phyloP scores from a whole-genome alignment of 371 early-diverging fungal genomes.

The Mycotypha africana region DNA sequence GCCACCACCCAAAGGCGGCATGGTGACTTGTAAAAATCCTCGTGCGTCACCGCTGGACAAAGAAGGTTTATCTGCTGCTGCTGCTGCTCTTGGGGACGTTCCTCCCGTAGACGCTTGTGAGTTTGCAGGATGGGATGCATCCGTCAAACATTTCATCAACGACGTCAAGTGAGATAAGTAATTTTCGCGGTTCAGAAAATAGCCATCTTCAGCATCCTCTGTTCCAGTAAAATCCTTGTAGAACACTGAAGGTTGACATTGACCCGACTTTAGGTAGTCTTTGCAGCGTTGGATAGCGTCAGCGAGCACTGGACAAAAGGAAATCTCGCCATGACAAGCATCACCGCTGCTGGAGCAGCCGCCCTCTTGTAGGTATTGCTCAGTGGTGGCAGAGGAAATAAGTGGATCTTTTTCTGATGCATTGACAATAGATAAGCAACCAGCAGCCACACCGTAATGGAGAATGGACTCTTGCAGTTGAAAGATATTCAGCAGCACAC shows the following conservation, averaged over 20 bases:
- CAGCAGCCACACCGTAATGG: constrained; percentile 36
- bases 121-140: constrained; percentile 3
- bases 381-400: background rate
- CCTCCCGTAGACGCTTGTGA: background rate
- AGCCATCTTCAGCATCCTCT: constrained; percentile 13
- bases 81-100: background rate
- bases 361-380: too few relatives aligned
- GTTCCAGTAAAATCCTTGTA: constrained; percentile 23
- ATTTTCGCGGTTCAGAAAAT: constrained; percentile 31
- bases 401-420: constrained; percentile 7
- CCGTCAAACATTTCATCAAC: constrained; percentile 36
- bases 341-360: too few relatives aligned
- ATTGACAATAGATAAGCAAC: constrained; percentile 35
- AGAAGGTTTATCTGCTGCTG: constrained; percentile 8
- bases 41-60: constrained; percentile 21
- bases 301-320: constrained; percentile 9
- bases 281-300: constrained; percentile 23
- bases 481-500: constrained; percentile 25
- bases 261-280: constrained; percentile 15
- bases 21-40: constrained; percentile 26
- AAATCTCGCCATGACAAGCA: background rate
- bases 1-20: constrained; percentile 7
- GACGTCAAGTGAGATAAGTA: constrained; percentile 37
- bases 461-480: constrained; percentile 36
- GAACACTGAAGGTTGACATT: constrained; percentile 23